Evolutionary conservation across 1,139 yeast species (phyloP), one percentile per base, ranked within the genome.

Genomic region (Lodderomyces jiufengensis): DNA sequence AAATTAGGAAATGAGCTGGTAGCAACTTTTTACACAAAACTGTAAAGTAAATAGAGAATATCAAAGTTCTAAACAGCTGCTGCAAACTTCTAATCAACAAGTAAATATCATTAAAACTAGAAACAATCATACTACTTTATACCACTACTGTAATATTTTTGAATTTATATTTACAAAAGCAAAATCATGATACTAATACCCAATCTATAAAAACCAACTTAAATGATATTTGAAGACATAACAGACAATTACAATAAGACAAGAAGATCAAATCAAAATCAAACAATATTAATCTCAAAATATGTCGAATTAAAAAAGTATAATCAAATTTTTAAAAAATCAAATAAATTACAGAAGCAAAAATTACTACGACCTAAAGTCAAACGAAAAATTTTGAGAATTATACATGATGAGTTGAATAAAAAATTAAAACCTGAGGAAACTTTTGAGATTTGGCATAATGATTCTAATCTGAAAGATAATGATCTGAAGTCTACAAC

Each of bases 361-460:
- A 43, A 39, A 30, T 36, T 41, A 33, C 45, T 37, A 44, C 47
- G 27, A 40, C 35, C 34, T 37, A 41, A 27, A 31, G 38, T 22
- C 33, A 50, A 60, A 33, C 39, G 42, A 34, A 37, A 10, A 34
- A 42, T 46, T 18, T 42, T 44, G 23, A 44, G 38, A 29, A 36
- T 40, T 24, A 49, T 56, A 13, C 49, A 47, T 26, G 10, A 31
- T 5, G 50, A 49, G 24, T 29, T 51, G 13, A 31, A 36, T 20
- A 44, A 44, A 23, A 44, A 49, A 24, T 12, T 22, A 22, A 44
- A 47, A 9, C 70, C 70, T 0, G 67, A 64, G 39, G 70, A 61
- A 29, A 58, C 70, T 0, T 67, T 49, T 40, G 73, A 67, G 41
- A 42, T 57, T 22, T 67, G 73, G 73, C 63, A 66, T 39, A 42